Conservation (phyloP, 2,329 filamentous ascomycete genomes). For the Rugonectria rugulosa region DNA sequence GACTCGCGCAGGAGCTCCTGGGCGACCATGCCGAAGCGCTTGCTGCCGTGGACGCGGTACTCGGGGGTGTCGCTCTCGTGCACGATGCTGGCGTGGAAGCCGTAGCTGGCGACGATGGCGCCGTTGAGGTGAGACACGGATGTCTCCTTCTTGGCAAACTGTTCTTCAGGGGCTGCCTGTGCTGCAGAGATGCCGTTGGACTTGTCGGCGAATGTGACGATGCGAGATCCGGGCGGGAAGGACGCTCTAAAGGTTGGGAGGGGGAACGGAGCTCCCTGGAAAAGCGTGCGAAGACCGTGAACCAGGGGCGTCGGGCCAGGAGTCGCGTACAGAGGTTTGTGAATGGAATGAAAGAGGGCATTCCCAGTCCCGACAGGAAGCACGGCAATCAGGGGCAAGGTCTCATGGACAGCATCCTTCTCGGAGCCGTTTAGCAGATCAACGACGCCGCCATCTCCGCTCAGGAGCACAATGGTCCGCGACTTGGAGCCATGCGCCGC, state of each 20-base stretch:
- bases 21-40: slow-evolving; percentile 86
- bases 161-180: slow-evolving; percentile 30
- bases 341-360: slow-evolving; percentile 68
- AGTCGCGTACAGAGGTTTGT: slow-evolving; percentile 62
- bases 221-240: slow-evolving; percentile 66
- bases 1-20: slow-evolving; percentile 70
- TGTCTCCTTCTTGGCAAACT: slow-evolving; percentile 44
- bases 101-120: slow-evolving; percentile 88
- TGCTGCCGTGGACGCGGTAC: slow-evolving; percentile 78
- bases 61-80: slow-evolving; percentile 88
- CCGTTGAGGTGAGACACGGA: slow-evolving; percentile 64
- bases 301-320: slow-evolving; percentile 51
- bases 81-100: slow-evolving; percentile 86
- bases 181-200: slow-evolving; percentile 3
- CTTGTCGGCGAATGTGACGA: slow-evolving; percentile 49
- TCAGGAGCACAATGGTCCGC: slow-evolving; percentile 75
- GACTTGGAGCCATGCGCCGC: slow-evolving; percentile 41
- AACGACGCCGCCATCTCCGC: slow-evolving; percentile 85
- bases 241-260: slow-evolving; percentile 69
- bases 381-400: slow-evolving; percentile 56
- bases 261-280: slow-evolving; percentile 60
- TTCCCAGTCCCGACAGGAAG: slow-evolving; percentile 72
- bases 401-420: slow-evolving; percentile 20
- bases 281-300: slow-evolving; percentile 63
- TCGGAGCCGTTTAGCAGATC: slow-evolving; percentile 77